Evolutionary conservation across 345 rosid species (phyloP), one percentile per base, ranked within the genome.

Genomic region (Cardamine chenopodiifolia): DNA sequence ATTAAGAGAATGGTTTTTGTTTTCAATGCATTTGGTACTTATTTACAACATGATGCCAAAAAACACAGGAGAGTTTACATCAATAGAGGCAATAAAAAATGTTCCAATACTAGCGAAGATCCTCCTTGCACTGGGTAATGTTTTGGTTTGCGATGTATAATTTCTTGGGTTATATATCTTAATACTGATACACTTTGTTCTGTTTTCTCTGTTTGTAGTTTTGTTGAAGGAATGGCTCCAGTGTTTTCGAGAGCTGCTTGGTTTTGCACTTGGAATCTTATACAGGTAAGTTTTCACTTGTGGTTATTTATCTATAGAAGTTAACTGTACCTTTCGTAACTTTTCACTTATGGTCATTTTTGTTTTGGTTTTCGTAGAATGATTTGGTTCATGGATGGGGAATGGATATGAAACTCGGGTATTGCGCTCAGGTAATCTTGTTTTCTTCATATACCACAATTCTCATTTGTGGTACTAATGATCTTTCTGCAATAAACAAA

Each of bases 221-320:
- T 96, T 84, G 98, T 96, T 54, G 99, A 96, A 81, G 99, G 99
- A 35, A 96, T 96, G 99, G 99, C 99, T 79, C 99, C 99, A 0
- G 99, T 96, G 39, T 90, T 96, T 73, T 90, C 98, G 28, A 90
- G 96, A 84, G 81, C 93, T 79, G 98, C 99, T 79, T 96, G 99
- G 99, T 86, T 85, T 73, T 96, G 99, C 80, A 82, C 99, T 68
- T 96, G 99, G 99, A 95, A 96, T 87, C 98, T 96, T 65, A 87
- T 96, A 82, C 99, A 96, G 89, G 99, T 96, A 79, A 70, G 11
- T 15, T 15, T 31, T 12, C 67, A 7, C 31, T 2, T 62, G 58
- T 9, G n/a, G 40, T 22, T 61, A 25, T 25, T 23, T 17, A 58
- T 32, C 6, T 0, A 13, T 49, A 66, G 6, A 40, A 59, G 19